Conservation (phyloP, 768 basidiomycete genomes). For the Mycena vitilis region DNA sequence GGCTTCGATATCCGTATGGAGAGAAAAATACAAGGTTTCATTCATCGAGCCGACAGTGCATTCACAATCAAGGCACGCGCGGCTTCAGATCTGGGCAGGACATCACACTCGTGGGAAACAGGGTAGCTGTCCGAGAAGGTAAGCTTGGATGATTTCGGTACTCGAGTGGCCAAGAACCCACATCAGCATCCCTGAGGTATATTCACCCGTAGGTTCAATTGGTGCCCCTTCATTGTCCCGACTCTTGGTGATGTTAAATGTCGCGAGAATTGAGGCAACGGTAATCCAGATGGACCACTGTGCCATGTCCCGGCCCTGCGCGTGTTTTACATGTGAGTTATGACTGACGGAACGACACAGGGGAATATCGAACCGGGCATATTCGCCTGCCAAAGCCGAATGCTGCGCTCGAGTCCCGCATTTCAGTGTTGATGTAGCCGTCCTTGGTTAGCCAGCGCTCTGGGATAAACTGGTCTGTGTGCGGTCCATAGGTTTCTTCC, state of each 20-base stretch:
- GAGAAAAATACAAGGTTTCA: too few relatives aligned
- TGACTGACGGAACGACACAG: too few relatives aligned
- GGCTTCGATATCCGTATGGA: too few relatives aligned
- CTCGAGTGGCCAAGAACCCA: conserved; percentile 19
- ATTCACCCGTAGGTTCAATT: conserved; percentile 40
- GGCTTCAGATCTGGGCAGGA: conserved; percentile 20
- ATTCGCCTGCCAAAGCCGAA: conserved; percentile 19
- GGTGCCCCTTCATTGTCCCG: conserved; percentile 26
- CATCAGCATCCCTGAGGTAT: conserved; percentile 42
- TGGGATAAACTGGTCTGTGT: conserved; percentile 38
- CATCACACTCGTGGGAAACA: conserved; percentile 20
- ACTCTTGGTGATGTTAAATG: conserved; percentile 3
- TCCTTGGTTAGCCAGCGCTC: conserved; percentile 39
- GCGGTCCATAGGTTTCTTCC: conserved; percentile 39
- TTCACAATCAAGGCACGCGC: conserved; percentile 12
- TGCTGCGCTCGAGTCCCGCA: conserved; percentile 16
- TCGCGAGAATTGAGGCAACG: neutral
- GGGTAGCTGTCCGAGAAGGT: conserved; percentile 5
- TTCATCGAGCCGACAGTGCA: too few relatives aligned
- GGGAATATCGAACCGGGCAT: too few relatives aligned
- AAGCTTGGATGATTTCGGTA: neutral
- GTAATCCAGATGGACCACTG: conserved; percentile 11
- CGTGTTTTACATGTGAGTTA: too few relatives aligned
- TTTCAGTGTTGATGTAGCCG: conserved; percentile 17
- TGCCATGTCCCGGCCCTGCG: conserved; percentile 9